Evolutionary conservation across 805 yeast genomes (phyloP), one percentile per base, ranked within the genome.

Genomic region (Sugiyamaella boreocaroliniensis): DNA sequence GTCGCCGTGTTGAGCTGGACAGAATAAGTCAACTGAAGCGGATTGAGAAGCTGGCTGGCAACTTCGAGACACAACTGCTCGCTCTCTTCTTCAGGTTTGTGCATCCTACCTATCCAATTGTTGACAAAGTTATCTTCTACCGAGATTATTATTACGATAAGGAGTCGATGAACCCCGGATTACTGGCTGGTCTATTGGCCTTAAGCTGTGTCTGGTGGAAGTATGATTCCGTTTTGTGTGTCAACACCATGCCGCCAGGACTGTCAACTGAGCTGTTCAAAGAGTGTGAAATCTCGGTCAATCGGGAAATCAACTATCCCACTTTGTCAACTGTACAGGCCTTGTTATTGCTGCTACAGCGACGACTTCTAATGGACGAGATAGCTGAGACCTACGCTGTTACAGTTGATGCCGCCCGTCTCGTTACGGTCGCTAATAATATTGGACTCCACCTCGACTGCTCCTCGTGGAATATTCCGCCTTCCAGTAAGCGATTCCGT

Each of bases 381-480:
- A 56, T 62, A 12, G 64, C 68, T 10, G 68, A 67, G 50, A 64
- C 61, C 5, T 59, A 60, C 15, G 53, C 59, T 1, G 45, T 55
- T 19, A 55, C 64, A 4, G 54, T 60, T 8, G 62, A 63, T 34
- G 46, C 64, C 2, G 69, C 67, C n/a, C 57, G 55, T 48, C 54
- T 64, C 11, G 67, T 66, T 0, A 51, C 71, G 2, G 43, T 65
- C 18, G 61, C 65, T 6, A 64, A 61, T 44, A 62, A 65, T 29
- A 51, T 68, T 11, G 72, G 71, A 0, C 58, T 68, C 29, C 71
- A 68, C 54, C 40, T 68, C 8, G 71, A 71, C 51, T 68, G 71
- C 53, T 40, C 63, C 6, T 37, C 53, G 22, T 71, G 75, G 74
- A 57, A 58, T 14, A 66, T 71, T 32, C 61, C 68, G 3, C 59